Evolutionary conservation across 1,284 basidiomycete genomes (phyloP).

Genomic region (Tylopilus orsonianus): DNA sequence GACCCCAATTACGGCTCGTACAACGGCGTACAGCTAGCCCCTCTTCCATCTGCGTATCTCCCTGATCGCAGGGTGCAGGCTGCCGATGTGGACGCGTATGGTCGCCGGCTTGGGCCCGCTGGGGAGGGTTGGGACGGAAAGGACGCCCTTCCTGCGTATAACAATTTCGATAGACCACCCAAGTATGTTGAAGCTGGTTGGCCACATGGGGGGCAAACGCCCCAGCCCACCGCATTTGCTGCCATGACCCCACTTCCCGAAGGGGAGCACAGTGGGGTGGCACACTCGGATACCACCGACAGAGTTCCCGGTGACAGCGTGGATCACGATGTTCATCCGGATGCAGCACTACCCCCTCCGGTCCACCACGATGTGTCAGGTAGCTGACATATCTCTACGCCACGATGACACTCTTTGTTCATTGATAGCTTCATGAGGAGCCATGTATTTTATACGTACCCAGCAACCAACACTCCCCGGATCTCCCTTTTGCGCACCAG

Average conservation of each 20-base stretch:
- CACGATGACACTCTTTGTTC: no score
- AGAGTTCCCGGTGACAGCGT: not conserved
- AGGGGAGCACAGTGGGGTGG: slow-evolving; percentile 6
- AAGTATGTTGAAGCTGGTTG: slow-evolving; percentile 37
- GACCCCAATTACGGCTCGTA: slow-evolving; percentile 10
- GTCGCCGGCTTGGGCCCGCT: slow-evolving; percentile 33
- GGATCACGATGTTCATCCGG: no score
- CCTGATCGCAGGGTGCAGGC: slow-evolving; percentile 28
- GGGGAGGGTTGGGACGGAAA: slow-evolving; percentile 38
- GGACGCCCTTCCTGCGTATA: slow-evolving; percentile 47
- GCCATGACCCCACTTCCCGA: not conserved
- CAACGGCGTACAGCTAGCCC: slow-evolving; percentile 16
- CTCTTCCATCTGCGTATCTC: slow-evolving; percentile 19
- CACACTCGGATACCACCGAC: not conserved
- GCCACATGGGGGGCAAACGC: slow-evolving; percentile 2
- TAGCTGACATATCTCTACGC: slow-evolving; percentile 7
- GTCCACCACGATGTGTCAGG: not conserved
- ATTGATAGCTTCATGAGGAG: not conserved
- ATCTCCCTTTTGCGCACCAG: not conserved
- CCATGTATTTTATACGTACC: not conserved
- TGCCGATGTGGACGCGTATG: slow-evolving; percentile 38
- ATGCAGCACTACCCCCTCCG: not conserved
- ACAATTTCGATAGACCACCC: slow-evolving; percentile 43
- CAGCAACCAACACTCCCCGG: not conserved
- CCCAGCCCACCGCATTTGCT: not conserved